A percentile compares a stretch with the other conserved stretches of the same genome.
Conservation (phyloP, 768 basidiomycete genomes). For the Auriscalpium orientale region DNA sequence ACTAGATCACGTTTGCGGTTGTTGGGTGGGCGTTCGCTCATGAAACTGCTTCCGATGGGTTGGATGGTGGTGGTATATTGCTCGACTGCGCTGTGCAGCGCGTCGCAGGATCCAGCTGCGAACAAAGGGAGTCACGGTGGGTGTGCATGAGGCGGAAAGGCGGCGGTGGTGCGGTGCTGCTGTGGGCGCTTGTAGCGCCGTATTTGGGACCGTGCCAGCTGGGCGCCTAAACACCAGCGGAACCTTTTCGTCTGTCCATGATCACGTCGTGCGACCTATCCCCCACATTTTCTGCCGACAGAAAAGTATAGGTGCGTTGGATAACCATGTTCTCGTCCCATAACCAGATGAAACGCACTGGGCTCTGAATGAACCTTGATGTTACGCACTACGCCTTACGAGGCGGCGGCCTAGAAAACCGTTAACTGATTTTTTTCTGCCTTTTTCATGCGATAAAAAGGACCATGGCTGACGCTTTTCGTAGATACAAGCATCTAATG, state of each 20-base stretch:
- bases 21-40: not conserved
- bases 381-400: slow-evolving; percentile 44
- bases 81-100: not conserved
- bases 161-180: not conserved
- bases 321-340: not conserved
- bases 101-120: not conserved
- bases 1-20: slow-evolving; percentile 22
- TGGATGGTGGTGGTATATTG: not conserved
- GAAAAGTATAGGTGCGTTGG: not conserved
- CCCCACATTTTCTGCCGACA: not conserved
- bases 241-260: too few relatives aligned
- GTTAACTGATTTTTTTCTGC: slow-evolving; percentile 39
- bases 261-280: not conserved
- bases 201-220: not conserved
- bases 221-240: not conserved
- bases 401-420: slow-evolving; percentile 62
- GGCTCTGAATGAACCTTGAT: slow-evolving; percentile 46
- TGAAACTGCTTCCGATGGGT: not conserved
- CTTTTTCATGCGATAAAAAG: not conserved
- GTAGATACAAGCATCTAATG: not conserved
- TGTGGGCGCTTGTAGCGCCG: not conserved
- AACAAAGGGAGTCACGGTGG: too few relatives aligned
- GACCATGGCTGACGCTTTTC: too few relatives aligned
- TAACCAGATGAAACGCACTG: slow-evolving; percentile 50
- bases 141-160: not conserved